Evolutionary conservation across 1,284 basidiomycete species (phyloP), one percentile per base, ranked within the genome.

Genomic region (Tylopilus sp.): DNA sequence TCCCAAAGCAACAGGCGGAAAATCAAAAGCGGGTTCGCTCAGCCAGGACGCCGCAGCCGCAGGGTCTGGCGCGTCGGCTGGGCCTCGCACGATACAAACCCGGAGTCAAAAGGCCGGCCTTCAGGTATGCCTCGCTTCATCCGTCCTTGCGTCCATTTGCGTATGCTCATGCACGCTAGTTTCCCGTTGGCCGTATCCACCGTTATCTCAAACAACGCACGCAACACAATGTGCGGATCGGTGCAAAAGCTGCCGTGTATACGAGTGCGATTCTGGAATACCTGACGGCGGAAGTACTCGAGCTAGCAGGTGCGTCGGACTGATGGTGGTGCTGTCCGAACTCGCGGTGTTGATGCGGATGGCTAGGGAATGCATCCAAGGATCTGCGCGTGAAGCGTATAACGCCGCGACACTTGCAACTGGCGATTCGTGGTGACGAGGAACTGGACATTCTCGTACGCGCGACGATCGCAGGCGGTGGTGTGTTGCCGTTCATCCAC

Each of bases 371-470:
- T 80, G 97, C 97, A 32, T 97, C 96, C 15, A 98, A 98, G 79
- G 97, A 99, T 83, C 87, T 98, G 49, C 90, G 93, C 61, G 95
- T 98, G 54, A 98, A 98, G 83, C 95, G 97, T 79, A 98, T 99
- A 80, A 98, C 95, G 0, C 97, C 97, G 26, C 93, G 95, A 70
- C 95, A 97, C 81, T 81, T 97, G 72, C 95, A 97, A 79, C 88
- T 96, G 36, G 95, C 97, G 41, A 98, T 99, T 72, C 94, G 97
- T 68, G 97, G 97, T 59, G 97, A 99, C 80, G 96, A 98, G 78
- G 97, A 95, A 76, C 89, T 97, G 13, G 92, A 94, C 73, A 91
- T 86, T 16, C 88, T 94, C 62, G 91, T 94, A 6, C 86, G 87
- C 57, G 87, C 87, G 2, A 90, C 89, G 7, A 90, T 90, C 67